Percentiles rank a stretch among this genome's conserved stretches.
Evolutionary conservation across 768 basidiomycete genomes (phyloP).

Genomic region (Cubamyces sp.): DNA sequence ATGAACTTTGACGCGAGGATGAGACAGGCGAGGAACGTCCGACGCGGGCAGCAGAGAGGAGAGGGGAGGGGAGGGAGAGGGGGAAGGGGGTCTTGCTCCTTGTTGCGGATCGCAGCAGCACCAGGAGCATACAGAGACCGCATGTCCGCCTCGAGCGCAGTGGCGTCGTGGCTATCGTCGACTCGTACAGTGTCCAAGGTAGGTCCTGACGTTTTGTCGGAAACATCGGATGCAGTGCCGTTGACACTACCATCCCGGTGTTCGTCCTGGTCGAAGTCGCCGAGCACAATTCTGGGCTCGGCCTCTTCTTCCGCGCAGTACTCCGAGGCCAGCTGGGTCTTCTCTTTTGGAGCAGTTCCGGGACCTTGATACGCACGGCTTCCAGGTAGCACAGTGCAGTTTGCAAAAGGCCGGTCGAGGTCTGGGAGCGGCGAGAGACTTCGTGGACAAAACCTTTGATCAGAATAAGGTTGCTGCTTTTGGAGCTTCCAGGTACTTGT

Average conservation of each 20-base stretch:
- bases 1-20: constrained; percentile 92
- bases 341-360: constrained; percentile 56
- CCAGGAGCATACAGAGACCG: not conserved
- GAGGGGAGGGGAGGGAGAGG: constrained; percentile 55
- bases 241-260: not conserved
- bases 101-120: not conserved
- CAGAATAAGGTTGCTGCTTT: constrained; percentile 46
- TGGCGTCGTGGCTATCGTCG: constrained; percentile 9
- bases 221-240: constrained; percentile 1
- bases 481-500: constrained; percentile 24
- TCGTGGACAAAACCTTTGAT: constrained; percentile 86
- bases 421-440: constrained; percentile 84
- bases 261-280: not conserved
- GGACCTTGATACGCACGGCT: constrained; percentile 73
- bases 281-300: constrained; percentile 20
- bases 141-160: not conserved
- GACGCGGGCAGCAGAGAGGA: constrained; percentile 84
- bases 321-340: constrained; percentile 43
- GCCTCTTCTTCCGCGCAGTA: constrained; percentile 35
- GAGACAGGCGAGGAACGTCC: constrained; percentile 85
- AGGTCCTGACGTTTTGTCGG: not conserved
- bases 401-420: constrained; percentile 81
- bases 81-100: constrained; percentile 27
- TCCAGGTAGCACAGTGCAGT: constrained; percentile 89
- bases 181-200: constrained; percentile 21